Evolutionary conservation across 208 protist genomes (phyloP), one percentile per base, ranked within the genome.

Genomic region (Leishmania tarentolae): DNA sequence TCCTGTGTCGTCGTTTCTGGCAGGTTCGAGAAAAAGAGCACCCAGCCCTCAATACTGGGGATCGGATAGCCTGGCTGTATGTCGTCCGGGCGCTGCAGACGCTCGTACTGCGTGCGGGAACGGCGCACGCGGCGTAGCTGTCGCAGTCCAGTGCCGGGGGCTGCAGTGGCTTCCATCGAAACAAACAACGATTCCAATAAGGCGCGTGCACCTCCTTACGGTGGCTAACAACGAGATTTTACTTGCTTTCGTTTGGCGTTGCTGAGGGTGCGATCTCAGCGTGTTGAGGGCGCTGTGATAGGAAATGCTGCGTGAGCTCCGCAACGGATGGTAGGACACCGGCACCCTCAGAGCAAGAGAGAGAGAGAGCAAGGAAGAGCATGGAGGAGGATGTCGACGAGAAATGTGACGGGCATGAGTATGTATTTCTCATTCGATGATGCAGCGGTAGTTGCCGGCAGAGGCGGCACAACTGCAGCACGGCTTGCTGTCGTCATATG

Each of bases 41-140:
- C 88, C 94, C 94, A 97, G 13, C 92, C 92, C 84, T 97, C 94
- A 66, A 97, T 93, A 83, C 93, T 97, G 4, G 93, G 92, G 35
- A 93, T 92, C 56, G 92, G 83, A 44, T 87, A 81, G 46, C 92
- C 94, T 0, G 92, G 88, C 47, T 74, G 63, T 15, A 96, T 88
- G 69, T 89, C 83, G 21, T 84, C 79, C 13, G 94, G 94, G 28
- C 88, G 91, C 68, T 93, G 91, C 57, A 97, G 90, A 0, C 86
- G 84, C 79, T 97, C 94, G 84, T 95, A 97, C 78, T 92, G 87
- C 31, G 86, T 85, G 70, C 90, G 90, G 6, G 90, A 76, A 11
- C 92, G 91, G 31, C 92, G 92, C 40, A 95, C 88, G 46, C 94
- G 94, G 19, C 87, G 86, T 61, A 93, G 86, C 61, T 88, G 81